phyloP scores from a whole-genome alignment of 257 asterid species.

The Marsdenia floribunda region DNA sequence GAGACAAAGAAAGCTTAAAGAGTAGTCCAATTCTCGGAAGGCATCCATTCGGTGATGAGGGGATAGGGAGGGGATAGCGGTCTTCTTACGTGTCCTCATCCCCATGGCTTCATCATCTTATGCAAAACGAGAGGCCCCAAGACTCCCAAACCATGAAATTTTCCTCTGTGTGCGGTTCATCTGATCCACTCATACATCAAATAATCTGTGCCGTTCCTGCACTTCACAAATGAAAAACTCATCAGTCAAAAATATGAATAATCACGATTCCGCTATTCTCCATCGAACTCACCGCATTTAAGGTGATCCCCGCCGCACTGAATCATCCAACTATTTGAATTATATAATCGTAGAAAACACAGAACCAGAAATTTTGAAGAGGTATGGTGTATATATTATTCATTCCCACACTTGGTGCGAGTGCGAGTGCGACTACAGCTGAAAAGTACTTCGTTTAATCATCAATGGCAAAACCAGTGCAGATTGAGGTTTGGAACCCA shows the following conservation, averaged over 20 bases:
- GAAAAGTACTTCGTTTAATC: neutral
- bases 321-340: slow-evolving; percentile 16
- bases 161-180: neutral
- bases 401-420: neutral
- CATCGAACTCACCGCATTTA: neutral
- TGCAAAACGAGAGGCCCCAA: slow-evolving; percentile 37
- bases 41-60: no score
- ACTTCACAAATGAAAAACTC: neutral
- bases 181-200: neutral
- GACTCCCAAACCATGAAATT: neutral
- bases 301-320: slow-evolving; percentile 17
- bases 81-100: slow-evolving; percentile 30
- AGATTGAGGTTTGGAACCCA: slow-evolving; percentile 83
- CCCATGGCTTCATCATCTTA: slow-evolving; percentile 29
- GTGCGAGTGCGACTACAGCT: neutral
- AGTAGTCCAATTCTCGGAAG: neutral
- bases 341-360: neutral
- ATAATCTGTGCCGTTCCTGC: neutral
- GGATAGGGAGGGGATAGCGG: slow-evolving; percentile 24
- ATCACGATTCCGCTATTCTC: neutral
- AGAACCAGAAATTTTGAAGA: slow-evolving; percentile 10
- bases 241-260: neutral
- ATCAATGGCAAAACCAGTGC: slow-evolving; percentile 72
- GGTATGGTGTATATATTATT: neutral
- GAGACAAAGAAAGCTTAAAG: no score